Evolutionary conservation across 2,329 filamentous ascomycete genomes (phyloP).

Genomic region (Juglanconis sp.): DNA sequence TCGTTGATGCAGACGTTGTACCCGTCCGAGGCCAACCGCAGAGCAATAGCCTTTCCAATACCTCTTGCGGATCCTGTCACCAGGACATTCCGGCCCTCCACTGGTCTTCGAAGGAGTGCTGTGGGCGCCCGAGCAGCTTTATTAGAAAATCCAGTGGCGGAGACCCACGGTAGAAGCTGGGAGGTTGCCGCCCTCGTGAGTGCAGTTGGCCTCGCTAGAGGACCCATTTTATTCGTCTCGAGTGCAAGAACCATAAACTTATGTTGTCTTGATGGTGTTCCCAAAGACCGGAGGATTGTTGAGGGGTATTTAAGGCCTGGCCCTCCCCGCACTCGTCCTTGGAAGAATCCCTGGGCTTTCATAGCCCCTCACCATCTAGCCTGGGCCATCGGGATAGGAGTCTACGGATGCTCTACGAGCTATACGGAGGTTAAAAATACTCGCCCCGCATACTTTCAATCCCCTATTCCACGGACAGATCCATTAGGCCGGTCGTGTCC

Average conservation of each 20-base stretch:
- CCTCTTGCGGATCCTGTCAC: slow-evolving; percentile 28
- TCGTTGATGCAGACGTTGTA: slow-evolving; percentile 67
- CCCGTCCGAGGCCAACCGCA: slow-evolving; percentile 61
- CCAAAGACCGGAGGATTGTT: too few species aligned
- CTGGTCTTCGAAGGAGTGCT: neutral
- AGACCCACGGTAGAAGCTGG: neutral
- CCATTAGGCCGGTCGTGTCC: too few species aligned
- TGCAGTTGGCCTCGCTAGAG: neutral
- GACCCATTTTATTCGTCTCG: neutral
- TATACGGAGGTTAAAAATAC: neutral
- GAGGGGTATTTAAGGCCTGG: neutral
- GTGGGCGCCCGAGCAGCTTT: neutral
- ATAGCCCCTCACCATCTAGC: neutral
- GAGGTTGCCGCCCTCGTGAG: neutral
- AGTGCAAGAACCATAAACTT: neutral
- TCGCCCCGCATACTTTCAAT: too few species aligned
- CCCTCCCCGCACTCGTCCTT: neutral
- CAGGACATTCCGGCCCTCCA: slow-evolving; percentile 16
- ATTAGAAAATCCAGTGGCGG: neutral
- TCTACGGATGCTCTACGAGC: neutral
- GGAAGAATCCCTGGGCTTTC: neutral
- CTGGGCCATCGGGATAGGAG: neutral
- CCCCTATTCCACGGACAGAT: too few species aligned
- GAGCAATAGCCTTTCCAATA: slow-evolving; percentile 60
- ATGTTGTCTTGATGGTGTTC: neutral